Base-by-base conservation (phyloP, 106 monocot genomes). In the Phalaenopsis aphrodite region DNA sequence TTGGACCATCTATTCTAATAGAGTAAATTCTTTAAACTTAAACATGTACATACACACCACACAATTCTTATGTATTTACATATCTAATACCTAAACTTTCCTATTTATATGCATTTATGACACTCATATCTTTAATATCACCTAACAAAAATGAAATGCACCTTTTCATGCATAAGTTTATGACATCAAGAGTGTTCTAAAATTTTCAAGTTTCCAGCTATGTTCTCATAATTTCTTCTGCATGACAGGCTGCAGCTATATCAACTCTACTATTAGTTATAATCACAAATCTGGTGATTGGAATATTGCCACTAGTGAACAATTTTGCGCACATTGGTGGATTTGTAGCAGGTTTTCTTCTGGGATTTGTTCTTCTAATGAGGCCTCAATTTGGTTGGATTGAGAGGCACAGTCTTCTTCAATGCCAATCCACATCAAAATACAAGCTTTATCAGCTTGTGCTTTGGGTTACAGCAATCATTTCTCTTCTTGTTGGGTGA, bases 271-370 rank as follows among this genome's bases (percentile, higher is more conserved):
- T 92, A 21, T 55, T 87, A 48, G 79, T 92, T 77, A 80, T 80
- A 67, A 82, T 72, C 37, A 71, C 89, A 23, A 92, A 92, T 69
- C 81, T 89, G 84, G 89, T 85, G 18, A 78, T 92, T 75, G 91
- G 91, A 75, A 89, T 87, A 65, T 66, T 89, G 24, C 91, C 91
- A 5, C 85, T 80, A 55, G 85, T 92, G 4, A 83, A 92, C 72
- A 89, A 89, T 64, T 92, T 85, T 78, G 89, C 89, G 2, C 91
- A 92, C 56, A 85, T 89, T 43, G 87, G 91, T 16, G 91, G 91
- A 19, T 89, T 89, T 39, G 2, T 87, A 15, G 83, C 88, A 2
- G 87, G 89, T 43, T 91, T 91, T 77, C 85, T 91, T 37, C 82
- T 89, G 15, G 91, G 89, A 4, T 91, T 91, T 80, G 76, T 91